Base-by-base conservation (phyloP, 345 rosid genomes). In the Lepidium aucheri region DNA sequence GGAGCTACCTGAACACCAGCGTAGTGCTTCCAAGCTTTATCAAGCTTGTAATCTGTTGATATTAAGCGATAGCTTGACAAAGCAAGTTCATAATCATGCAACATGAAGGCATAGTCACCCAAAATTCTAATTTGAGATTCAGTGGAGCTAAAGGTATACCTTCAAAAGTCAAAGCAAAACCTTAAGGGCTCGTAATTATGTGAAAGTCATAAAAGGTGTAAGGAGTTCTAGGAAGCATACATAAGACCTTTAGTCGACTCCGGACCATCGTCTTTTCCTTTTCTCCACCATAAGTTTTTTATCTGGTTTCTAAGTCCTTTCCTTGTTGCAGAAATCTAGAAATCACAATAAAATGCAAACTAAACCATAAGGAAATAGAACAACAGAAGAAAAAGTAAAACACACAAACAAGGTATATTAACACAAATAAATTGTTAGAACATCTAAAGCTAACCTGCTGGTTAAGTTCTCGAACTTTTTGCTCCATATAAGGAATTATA, bases 251-350 rank as follows among this genome's bases (percentile, higher is more conserved):
- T 75, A 43, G 86, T 53, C 40, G 90, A 67, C 56, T 94, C 97
- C 5, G 69, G 51, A 35, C 74, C 63, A 42, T 94, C 99, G 6
- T 90, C 99, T 84, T 91, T 94, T 60, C 96, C 99, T 85, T 94
- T 94, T 75, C 99, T 88, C 99, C 99, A 94, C 97, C 97, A 94
- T 34, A 94, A 83, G 74, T 91, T 94, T 78, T 91, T 91, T 11
- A 94, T 73, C 74, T 90, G 97, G 83, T 94, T 94, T 84, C 81
- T 81, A 72, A 94, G 88, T 55, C 97, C 99, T 84, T 85, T 94
- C 84, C 99, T 88, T 53, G 95, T 86, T 28, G 93, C 88, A 79
- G 97, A 85, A 70, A 94, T 86, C 99, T 94, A 74, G 51, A 4
- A 65, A 71, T 28, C 65, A 59, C 43, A 71, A 54, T 52, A 67